Conservation (phyloP, 768 basidiomycete species). For the Pisolithus sp. region DNA sequence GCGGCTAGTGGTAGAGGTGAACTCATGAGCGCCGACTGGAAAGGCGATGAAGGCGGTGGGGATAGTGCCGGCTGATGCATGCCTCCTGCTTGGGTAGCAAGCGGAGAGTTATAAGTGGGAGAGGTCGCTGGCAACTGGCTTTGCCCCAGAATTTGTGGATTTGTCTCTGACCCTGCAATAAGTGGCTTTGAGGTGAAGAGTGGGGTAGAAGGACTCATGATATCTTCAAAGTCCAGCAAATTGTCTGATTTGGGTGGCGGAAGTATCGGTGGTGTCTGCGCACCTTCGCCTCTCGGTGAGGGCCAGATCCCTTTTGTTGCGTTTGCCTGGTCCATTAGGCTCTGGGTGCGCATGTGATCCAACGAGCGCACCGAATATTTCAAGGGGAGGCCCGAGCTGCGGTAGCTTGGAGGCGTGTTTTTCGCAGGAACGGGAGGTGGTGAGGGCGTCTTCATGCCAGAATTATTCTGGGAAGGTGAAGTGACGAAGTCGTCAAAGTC, state of each 20-base stretch:
- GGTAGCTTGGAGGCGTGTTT: conserved; percentile 8
- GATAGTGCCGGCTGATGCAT: conserved; percentile 7
- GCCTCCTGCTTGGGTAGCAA: conserved; percentile 1
- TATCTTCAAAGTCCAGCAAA: not conserved
- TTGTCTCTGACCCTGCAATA: not conserved
- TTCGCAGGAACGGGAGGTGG: conserved; percentile 41
- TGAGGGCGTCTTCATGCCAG: conserved; percentile 36
- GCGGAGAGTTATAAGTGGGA: conserved; percentile 5
- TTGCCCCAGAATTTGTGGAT: too few species aligned
- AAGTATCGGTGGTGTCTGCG: conserved; percentile 23
- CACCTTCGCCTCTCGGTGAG: conserved; percentile 16
- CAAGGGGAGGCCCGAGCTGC: conserved; percentile 9
- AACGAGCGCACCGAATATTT: conserved; percentile 28
- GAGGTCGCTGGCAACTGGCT: not conserved
- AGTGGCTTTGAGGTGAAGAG: not conserved
- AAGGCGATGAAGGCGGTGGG: conserved; percentile 9
- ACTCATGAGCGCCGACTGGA: conserved; percentile 12
- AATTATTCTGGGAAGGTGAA: conserved; percentile 11
- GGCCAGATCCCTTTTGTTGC: conserved; percentile 41
- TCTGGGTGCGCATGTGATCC: conserved; percentile 52
- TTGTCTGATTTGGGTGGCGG: conserved; percentile 1
- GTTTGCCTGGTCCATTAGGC: conserved; percentile 52
- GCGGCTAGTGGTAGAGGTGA: conserved; percentile 6
- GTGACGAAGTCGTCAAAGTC: conserved; percentile 46
- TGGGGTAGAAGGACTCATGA: not conserved